These are phyloP conservation scores for Phytophthora litchii DNA, from an alignment of 352 stramenopile genomes.

Conservation along the genomic window DNA sequence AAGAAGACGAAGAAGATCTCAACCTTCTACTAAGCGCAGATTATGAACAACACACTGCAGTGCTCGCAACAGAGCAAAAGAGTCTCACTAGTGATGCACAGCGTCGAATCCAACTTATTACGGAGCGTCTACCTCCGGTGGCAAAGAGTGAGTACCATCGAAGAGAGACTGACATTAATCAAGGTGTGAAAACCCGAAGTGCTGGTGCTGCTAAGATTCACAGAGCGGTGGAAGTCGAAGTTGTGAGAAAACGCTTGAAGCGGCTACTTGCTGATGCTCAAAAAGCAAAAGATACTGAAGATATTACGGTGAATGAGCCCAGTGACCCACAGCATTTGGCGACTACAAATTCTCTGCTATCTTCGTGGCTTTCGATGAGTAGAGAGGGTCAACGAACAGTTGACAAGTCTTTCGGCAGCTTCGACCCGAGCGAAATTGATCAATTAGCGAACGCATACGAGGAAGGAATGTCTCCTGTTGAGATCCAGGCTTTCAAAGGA, in stretches of 20 bases:
- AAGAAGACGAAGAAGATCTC: slow-evolving; percentile 10
- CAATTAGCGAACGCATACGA: slow-evolving; percentile 72
- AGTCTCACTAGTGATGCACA: slow-evolving; percentile 38
- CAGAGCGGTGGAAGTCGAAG: slow-evolving; percentile 40
- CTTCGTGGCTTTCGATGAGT: slow-evolving; percentile 21
- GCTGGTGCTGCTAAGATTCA: slow-evolving; percentile 50
- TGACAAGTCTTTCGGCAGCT: slow-evolving; percentile 30
- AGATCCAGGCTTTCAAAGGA: not conserved
- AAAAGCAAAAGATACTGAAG: not conserved
- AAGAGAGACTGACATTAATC: slow-evolving; percentile 20
- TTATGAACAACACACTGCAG: slow-evolving; percentile 34
- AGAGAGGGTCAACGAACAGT: slow-evolving; percentile 12
- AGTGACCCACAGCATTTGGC: not conserved
- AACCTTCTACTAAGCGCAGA: slow-evolving; percentile 21
- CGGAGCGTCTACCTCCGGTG: slow-evolving; percentile 38
- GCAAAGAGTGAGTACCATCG: slow-evolving; percentile 50
- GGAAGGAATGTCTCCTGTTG: slow-evolving; percentile 22
- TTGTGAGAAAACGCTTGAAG: slow-evolving; percentile 55
- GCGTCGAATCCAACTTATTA: slow-evolving; percentile 48
- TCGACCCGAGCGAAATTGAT: slow-evolving; percentile 56
- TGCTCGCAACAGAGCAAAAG: slow-evolving; percentile 32
- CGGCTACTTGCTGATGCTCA: slow-evolving; percentile 30
- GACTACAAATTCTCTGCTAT: slow-evolving; percentile 12
- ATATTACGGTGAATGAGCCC: not conserved
- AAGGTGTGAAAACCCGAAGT: slow-evolving; percentile 17